Conservation (phyloP, 352 stramenopile species). For the Peronospora belbahrii region DNA sequence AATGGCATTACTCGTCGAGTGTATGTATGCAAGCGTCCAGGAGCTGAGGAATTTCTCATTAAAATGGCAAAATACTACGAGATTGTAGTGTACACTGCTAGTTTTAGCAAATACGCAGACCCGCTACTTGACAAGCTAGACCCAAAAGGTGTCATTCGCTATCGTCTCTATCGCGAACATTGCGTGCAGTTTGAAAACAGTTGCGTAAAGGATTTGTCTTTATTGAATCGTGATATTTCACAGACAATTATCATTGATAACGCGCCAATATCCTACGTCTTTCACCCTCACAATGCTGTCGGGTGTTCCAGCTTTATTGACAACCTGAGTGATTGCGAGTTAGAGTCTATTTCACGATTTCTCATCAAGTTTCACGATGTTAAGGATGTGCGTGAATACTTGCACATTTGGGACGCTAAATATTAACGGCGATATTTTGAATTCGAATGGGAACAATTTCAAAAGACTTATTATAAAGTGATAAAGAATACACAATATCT, state of each 20-base stretch:
- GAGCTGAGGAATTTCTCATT: constrained; percentile 93
- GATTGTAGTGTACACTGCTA: constrained; percentile 98
- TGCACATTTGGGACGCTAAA: constrained; percentile 60
- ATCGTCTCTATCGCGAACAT: constrained; percentile 89
- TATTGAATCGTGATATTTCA: constrained; percentile 90
- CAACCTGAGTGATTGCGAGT: constrained; percentile 80
- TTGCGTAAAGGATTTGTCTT: constrained; percentile 96
- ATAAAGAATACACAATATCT: no score
- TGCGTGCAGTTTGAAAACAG: constrained; percentile 94
- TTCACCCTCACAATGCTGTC: constrained; percentile 90
- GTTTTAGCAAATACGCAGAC: constrained; percentile 96
- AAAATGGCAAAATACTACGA: constrained; percentile 96
- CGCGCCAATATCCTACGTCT: constrained; percentile 96
- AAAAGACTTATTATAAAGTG: no score
- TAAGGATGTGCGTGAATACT: constrained; percentile 60
- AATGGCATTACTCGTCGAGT: constrained; percentile 82
- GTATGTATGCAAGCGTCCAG: constrained; percentile 88
- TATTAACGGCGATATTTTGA: constrained; percentile 26
- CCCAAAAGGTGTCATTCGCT: constrained; percentile 82
- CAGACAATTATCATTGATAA: constrained; percentile 99
- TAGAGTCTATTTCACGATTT: constrained; percentile 80
- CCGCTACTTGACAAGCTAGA: constrained; percentile 95
- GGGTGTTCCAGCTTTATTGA: constrained; percentile 88
- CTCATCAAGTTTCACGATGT: constrained; percentile 40
- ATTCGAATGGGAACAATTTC: no score